phyloP scores from a whole-genome alignment of 2,329 filamentous ascomycete genomes.

The Stemphylium vesicarium region DNA sequence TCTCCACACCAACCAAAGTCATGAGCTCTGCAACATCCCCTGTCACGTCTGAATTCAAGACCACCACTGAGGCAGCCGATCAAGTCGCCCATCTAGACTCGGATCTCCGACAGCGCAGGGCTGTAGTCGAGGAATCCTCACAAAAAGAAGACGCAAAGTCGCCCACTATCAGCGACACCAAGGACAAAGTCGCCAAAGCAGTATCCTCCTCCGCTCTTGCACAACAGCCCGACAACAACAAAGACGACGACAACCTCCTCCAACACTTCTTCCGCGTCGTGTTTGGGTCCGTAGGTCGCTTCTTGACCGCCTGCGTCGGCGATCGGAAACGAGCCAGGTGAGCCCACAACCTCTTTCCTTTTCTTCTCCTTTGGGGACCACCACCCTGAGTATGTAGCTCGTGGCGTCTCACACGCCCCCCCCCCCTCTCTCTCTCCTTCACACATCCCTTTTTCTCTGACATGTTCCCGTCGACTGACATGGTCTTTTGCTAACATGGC shows the following conservation, averaged over 20 bases:
- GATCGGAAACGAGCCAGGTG: conserved; percentile 34
- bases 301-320: conserved; percentile 23
- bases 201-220: neutral
- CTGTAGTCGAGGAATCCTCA: conserved; percentile 4
- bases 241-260: conserved; percentile 10
- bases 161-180: neutral
- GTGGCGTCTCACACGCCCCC: neutral
- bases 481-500: conserved; percentile 5
- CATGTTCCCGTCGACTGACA: no score
- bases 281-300: conserved; percentile 17
- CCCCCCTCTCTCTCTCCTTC: neutral
- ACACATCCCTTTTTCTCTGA: neutral
- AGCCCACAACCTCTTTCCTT: conserved; percentile 14
- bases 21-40: conserved; percentile 16
- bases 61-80: conserved; percentile 1
- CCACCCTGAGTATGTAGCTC: conserved; percentile 6
- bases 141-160: conserved; percentile 2
- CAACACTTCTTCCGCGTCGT: conserved; percentile 17
- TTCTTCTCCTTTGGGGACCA: neutral
- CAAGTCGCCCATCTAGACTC: conserved; percentile 8
- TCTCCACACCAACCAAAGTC: conserved; percentile 18
- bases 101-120: conserved; percentile 23
- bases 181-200: conserved; percentile 2
- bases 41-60: conserved; percentile 18
- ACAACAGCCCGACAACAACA: conserved; percentile 3